Conservation (phyloP, 1,284 basidiomycete genomes). For the Tetrapyrgos nigripes region DNA sequence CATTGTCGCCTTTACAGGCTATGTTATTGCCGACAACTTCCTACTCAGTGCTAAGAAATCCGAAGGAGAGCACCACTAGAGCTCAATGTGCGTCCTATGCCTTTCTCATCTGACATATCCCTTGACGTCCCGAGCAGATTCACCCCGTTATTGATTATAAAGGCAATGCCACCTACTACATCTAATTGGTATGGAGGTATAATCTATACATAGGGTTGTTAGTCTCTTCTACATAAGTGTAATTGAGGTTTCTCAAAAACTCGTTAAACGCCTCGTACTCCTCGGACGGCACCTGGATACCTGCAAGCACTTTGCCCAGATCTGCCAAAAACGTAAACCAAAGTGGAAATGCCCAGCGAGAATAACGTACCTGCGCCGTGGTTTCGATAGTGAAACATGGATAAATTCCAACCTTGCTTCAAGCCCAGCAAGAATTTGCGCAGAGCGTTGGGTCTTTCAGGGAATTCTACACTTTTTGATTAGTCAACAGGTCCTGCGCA, state of each 20-base stretch:
- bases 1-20: constrained; percentile 88
- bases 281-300: constrained; percentile 85
- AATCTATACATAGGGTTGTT: constrained; percentile 86
- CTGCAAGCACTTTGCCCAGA: constrained; percentile 90
- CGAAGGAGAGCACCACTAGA: constrained; percentile 43
- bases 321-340: constrained; percentile 54
- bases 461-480: constrained; percentile 75
- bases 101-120: background rate
- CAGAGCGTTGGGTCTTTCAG: constrained; percentile 92
- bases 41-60: constrained; percentile 45
- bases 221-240: constrained; percentile 94
- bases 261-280: constrained; percentile 22
- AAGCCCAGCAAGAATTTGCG: constrained; percentile 88
- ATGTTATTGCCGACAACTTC: constrained; percentile 85
- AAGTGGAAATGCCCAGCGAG: background rate
- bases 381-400: constrained; percentile 97
- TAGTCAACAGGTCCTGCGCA: background rate
- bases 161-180: background rate
- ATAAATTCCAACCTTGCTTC: constrained; percentile 92
- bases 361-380: constrained; percentile 88
- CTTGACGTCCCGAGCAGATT: background rate
- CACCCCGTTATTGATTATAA: background rate
- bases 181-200: constrained; percentile 48
- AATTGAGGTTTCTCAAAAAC: constrained; percentile 24
- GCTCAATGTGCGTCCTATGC: background rate